These are phyloP conservation scores for Phyllosticta ampelicida DNA, from an alignment of 2,329 filamentous ascomycete species.

Conservation along the genomic window DNA sequence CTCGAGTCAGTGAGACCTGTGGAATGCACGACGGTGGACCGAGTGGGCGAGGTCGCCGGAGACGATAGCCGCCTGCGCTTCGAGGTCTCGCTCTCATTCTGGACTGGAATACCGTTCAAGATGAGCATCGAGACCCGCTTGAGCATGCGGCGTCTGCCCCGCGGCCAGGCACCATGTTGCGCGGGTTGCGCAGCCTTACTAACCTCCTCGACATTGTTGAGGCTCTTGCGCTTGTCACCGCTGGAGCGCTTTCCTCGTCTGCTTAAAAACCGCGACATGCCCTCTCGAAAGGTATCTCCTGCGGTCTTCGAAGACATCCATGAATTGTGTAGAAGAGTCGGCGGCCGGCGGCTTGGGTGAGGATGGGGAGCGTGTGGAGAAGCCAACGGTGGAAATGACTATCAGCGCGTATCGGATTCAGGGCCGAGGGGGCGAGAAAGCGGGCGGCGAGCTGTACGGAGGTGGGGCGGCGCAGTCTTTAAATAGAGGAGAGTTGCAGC, in stretches of 20 bases:
- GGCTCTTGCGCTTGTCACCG: conserved; percentile 22
- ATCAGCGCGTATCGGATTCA: not conserved
- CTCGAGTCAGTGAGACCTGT: not conserved
- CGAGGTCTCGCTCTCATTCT: not conserved
- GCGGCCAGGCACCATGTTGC: not conserved
- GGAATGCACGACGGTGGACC: not conserved
- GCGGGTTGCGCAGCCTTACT: conserved; percentile 1
- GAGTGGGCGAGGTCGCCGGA: not conserved
- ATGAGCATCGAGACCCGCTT: conserved; percentile 2
- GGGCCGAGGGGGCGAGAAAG: not conserved
- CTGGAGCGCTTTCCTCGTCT: conserved; percentile 48
- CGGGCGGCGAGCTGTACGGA: not conserved
- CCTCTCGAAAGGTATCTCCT: conserved; percentile 30
- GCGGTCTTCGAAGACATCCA: conserved; percentile 14
- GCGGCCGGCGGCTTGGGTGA: conserved; percentile 1
- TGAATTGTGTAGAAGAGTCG: conserved; percentile 6
- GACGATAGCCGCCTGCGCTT: not conserved
- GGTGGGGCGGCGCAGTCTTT: not conserved
- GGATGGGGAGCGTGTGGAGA: conserved; percentile 7
- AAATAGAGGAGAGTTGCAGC: not conserved
- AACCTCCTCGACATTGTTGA: conserved; percentile 8
- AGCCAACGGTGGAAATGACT: conserved; percentile 1
- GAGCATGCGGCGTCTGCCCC: conserved; percentile 3
- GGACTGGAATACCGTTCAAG: not conserved
- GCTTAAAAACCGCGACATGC: conserved; percentile 56